Evolutionary conservation across 2,329 filamentous ascomycete species (phyloP).

Genomic region (Endoconidiophora laricicola): DNA sequence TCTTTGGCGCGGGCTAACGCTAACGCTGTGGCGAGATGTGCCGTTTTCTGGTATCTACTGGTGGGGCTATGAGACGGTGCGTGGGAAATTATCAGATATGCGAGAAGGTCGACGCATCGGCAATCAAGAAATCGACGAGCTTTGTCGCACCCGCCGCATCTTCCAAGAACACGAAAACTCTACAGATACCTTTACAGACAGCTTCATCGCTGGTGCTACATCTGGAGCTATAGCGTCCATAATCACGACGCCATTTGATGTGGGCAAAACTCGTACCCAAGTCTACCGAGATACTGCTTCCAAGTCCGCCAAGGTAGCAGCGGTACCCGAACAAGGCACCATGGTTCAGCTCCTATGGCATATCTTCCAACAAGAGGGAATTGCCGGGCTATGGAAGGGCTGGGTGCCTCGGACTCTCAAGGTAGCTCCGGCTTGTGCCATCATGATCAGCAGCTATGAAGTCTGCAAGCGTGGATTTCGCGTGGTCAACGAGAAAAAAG

Average conservation of each 20-base stretch:
- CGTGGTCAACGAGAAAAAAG: conserved; percentile 45
- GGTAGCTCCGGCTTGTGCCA: conserved; percentile 89
- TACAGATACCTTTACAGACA: conserved; percentile 66
- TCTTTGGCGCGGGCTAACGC: conserved; percentile 74
- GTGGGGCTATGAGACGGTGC: conserved; percentile 87
- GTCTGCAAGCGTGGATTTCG: conserved; percentile 80
- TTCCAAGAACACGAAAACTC: conserved; percentile 54
- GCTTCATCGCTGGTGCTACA: conserved; percentile 68
- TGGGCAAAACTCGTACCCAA: conserved; percentile 90
- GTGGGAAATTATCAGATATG: conserved; percentile 51
- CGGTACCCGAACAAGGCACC: conserved; percentile 52
- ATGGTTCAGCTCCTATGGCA: conserved; percentile 79
- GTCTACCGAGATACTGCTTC: conserved; percentile 46
- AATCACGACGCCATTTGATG: conserved; percentile 87
- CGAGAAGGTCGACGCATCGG: conserved; percentile 3
- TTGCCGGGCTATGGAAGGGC: conserved; percentile 68
- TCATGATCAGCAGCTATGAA: conserved; percentile 98
- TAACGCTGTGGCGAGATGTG: conserved; percentile 93
- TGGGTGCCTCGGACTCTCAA: conserved; percentile 88
- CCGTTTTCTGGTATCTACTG: conserved; percentile 96
- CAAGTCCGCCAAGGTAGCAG: conserved; percentile 19
- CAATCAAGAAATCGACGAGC: conserved; percentile 7
- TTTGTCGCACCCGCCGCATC: conserved; percentile 23
- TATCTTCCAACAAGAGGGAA: conserved; percentile 75
- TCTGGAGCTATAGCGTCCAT: conserved; percentile 77